Evolutionary conservation across 1,139 yeast species (phyloP).

Genomic region (Lodderomyces orthopsilosis): DNA sequence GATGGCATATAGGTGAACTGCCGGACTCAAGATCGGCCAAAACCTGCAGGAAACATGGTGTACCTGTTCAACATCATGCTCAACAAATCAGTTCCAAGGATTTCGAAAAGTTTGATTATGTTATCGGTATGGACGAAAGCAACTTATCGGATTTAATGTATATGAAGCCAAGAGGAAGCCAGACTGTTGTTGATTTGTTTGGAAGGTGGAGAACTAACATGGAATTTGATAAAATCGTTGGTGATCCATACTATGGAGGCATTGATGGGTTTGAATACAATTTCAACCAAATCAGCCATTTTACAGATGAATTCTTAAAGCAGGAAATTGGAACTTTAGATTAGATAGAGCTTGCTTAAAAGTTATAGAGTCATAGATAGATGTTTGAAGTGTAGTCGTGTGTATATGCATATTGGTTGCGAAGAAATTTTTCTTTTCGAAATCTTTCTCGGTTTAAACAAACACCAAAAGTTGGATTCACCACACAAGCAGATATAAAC

Average conservation of each 20-base stretch:
- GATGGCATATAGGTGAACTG: constrained; percentile 75
- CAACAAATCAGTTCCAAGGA: constrained; percentile 63
- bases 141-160: constrained; percentile 60
- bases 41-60: constrained; percentile 69
- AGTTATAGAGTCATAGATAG: not conserved
- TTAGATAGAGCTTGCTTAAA: constrained; percentile 3
- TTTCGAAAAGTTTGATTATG: constrained; percentile 72
- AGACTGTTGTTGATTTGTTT: constrained; percentile 57
- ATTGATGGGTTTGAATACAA: constrained; percentile 75
- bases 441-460: not conserved
- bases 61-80: constrained; percentile 72
- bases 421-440: not conserved
- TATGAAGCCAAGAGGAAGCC: constrained; percentile 55
- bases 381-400: constrained; percentile 3
- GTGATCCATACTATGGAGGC: constrained; percentile 93
- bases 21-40: constrained; percentile 76
- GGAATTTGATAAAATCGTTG: constrained; percentile 56
- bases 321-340: constrained; percentile 37
- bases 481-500: too few relatives aligned
- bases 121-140: constrained; percentile 80
- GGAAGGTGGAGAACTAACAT: constrained; percentile 70
- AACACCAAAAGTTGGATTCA: not conserved
- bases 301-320: constrained; percentile 62
- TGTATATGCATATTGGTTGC: not conserved
- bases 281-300: constrained; percentile 70